phyloP scores from a whole-genome alignment of 2,329 filamentous ascomycete genomes.

The Parastagonospora nodorum region DNA sequence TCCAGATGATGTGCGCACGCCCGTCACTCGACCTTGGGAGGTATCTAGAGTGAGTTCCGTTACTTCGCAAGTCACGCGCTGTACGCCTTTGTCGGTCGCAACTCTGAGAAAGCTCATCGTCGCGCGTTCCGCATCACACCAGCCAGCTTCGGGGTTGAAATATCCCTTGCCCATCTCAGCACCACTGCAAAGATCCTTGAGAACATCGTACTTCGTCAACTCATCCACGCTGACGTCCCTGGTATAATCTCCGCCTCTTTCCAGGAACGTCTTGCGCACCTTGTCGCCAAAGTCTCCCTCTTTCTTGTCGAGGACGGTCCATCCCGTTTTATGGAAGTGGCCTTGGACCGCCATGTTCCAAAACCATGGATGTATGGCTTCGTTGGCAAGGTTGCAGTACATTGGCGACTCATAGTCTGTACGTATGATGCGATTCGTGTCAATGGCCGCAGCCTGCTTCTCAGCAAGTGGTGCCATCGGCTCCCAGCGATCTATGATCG shows the following conservation, averaged over 20 bases:
- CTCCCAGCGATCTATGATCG: conserved; percentile 35
- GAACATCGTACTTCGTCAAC: conserved; percentile 51
- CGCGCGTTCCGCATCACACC: conserved; percentile 58
- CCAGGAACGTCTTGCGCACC: conserved; percentile 60
- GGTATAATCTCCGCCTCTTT: conserved; percentile 48
- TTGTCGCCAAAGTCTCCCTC: conserved; percentile 54
- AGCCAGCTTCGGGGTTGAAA: conserved; percentile 58
- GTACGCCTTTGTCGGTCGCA: conserved; percentile 52
- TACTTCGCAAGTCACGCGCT: conserved; percentile 52
- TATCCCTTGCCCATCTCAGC: conserved; percentile 47
- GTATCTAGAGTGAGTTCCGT: conserved; percentile 50
- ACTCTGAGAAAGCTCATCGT: conserved; percentile 52
- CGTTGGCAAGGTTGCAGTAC: conserved; percentile 57
- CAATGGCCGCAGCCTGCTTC: conserved; percentile 60
- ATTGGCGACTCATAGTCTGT: conserved; percentile 63
- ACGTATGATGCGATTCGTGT: conserved; percentile 66
- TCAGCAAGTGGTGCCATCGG: conserved; percentile 47
- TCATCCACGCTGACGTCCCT: conserved; percentile 34
- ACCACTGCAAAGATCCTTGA: conserved; percentile 33
- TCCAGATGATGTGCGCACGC: conserved; percentile 57
- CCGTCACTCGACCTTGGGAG: conserved; percentile 38
- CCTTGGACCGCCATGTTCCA: conserved; percentile 32
- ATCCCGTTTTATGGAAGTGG: conserved; percentile 63
- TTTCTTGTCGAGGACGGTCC: conserved; percentile 60
- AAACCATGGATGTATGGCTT: conserved; percentile 51